Percentiles rank a stretch among this genome's conserved stretches.
Evolutionary conservation across 1,284 basidiomycete genomes (phyloP).

Genomic region (Trichosporon asahii): DNA sequence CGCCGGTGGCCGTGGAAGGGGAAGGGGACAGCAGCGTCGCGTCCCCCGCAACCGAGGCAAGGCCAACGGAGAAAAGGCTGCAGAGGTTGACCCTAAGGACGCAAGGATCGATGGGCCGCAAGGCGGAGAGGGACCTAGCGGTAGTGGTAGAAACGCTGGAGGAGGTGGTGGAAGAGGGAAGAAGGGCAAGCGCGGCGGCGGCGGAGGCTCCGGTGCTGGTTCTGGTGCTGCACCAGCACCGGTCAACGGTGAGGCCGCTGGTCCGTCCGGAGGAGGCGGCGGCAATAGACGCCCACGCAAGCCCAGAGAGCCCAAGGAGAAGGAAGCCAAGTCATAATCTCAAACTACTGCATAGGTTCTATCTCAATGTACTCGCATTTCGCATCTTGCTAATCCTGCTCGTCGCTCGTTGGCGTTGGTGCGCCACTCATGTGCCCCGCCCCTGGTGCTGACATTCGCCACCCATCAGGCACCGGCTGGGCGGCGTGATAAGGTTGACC

Average conservation of each 20-base stretch:
- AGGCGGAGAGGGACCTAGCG: not conserved
- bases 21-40: conserved; percentile 17
- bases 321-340: conserved; percentile 3
- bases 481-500: not conserved
- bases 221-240: too few relatives aligned
- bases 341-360: not conserved
- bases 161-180: not conserved
- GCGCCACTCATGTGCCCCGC: too few relatives aligned
- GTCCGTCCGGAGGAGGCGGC: not conserved
- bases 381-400: not conserved
- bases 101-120: not conserved
- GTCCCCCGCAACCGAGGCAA: conserved; percentile 17
- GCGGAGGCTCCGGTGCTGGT: not conserved
- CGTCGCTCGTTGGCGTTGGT: not conserved
- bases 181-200: conserved; percentile 1
- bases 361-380: conserved; percentile 3
- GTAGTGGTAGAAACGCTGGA: too few relatives aligned
- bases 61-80: not conserved
- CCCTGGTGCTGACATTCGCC: too few relatives aligned
- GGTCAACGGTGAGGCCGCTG: too few relatives aligned
- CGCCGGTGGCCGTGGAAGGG: conserved; percentile 11
- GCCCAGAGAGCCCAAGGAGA: not conserved
- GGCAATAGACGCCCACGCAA: not conserved
- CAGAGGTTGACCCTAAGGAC: not conserved
- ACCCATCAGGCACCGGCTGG: not conserved